Percentiles rank a stretch among this genome's conserved stretches.
Evolutionary conservation across 2,329 filamentous ascomycete genomes (phyloP).

Genomic region (Diaporthe sp.): DNA sequence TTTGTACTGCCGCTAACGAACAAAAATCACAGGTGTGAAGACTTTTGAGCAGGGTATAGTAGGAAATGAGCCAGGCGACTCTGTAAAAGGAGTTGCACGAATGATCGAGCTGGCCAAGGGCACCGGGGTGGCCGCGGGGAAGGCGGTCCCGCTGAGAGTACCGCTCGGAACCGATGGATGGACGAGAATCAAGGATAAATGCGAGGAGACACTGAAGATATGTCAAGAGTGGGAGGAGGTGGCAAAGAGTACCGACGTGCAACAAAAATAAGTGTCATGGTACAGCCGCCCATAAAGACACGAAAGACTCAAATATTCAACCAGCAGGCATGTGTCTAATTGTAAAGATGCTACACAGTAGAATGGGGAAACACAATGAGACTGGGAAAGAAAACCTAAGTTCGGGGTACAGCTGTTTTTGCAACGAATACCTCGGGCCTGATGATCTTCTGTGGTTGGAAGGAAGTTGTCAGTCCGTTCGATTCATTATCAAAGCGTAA

Average conservation of each 20-base stretch:
- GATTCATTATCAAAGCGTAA: no score
- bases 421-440: no score
- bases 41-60: conserved; percentile 35
- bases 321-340: no score
- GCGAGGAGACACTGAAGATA: conserved; percentile 58
- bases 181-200: conserved; percentile 57
- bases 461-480: no score
- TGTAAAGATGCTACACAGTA: no score
- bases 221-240: conserved; percentile 60
- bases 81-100: conserved; percentile 57
- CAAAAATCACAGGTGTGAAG: neutral
- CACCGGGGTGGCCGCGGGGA: conserved; percentile 48
- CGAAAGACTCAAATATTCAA: no score
- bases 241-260: conserved; percentile 58
- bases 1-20: no score
- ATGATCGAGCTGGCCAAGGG: conserved; percentile 66
- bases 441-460: no score
- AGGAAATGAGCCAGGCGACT: conserved; percentile 59
- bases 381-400: no score
- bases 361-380: no score
- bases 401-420: no score
- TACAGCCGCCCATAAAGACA: no score
- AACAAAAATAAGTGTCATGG: neutral
- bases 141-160: conserved; percentile 55
- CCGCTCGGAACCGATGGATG: conserved; percentile 66